Base-by-base conservation (phyloP, 495 filamentous ascomycete genomes). In the Margaritispora aquatica region DNA sequence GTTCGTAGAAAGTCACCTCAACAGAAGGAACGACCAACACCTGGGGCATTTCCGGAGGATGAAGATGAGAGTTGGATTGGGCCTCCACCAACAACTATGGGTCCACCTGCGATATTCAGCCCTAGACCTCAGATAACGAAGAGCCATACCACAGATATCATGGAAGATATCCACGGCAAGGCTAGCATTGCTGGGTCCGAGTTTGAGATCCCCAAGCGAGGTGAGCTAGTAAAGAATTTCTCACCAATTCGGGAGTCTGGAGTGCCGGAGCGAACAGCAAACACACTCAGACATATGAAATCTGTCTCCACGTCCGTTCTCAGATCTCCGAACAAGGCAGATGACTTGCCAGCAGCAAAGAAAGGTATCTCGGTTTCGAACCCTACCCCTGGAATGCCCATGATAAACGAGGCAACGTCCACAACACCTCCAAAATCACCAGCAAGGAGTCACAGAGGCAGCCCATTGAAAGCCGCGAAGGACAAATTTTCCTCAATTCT, bases 21-120 rank as follows among this genome's bases (percentile, higher is more conserved):
- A 29, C 59, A 27, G 1, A 49, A 49, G 46, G 24, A 26, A 31
- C 51, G 20, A 49, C 44, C 46, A n/a, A 54, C 77, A 2, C 79
- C 80, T 9, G 79, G 81, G 10, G 74, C 79, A n/a, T 81, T 81
- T 63, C 79, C 78, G 1, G 79, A 84, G 34, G 78, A 83, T 57
- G 83, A 86, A 31, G 85, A 89, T 17, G 89, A 92, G 66, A 90
- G 95, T 62, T 96, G 91, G 91, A 94, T 95, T 61, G 86, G 80
- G 52, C 81, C 86, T 2, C 77, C 86, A 56, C 72, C 63, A 22
- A 70, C 75, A 24, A 70, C 76, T 10, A 61, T 65, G 52, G 61
- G 67, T 50, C 67, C 63, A 1, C 59, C 62, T 26, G 69, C 71
- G 44, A 60, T 69, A 26, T 70, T 69, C 24, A 78, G 71, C 53